Percentiles rank a stretch among this genome's conserved stretches.
phyloP scores from a whole-genome alignment of 345 rosid genomes.

The Arabidopsis arenosa region DNA sequence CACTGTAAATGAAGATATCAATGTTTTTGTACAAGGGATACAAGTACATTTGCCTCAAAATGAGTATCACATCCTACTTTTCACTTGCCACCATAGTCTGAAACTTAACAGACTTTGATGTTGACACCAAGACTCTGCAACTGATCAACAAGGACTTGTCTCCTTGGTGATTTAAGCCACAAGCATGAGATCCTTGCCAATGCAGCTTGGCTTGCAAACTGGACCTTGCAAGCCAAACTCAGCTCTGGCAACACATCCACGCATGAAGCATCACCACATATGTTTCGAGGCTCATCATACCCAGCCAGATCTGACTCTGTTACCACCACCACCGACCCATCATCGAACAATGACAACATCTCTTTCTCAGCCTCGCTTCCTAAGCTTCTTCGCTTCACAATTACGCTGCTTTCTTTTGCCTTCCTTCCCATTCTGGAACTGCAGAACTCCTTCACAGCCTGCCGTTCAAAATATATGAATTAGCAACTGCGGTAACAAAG shows the following conservation, averaged over 20 bases:
- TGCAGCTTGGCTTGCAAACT: slow-evolving; percentile 54
- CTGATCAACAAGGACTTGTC: slow-evolving; percentile 35
- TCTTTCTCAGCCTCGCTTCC: not conserved
- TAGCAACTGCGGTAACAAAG: not conserved
- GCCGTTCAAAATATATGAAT: slow-evolving; percentile 15
- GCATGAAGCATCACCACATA: slow-evolving; percentile 31
- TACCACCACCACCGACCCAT: slow-evolving; percentile 53
- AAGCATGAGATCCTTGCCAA: slow-evolving; percentile 46
- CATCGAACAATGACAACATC: slow-evolving; percentile 49
- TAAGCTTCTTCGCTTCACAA: slow-evolving; percentile 13
- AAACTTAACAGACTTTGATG: slow-evolving; percentile 44
- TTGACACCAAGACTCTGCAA: slow-evolving; percentile 42
- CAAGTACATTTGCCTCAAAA: not conserved
- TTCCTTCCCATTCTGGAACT: slow-evolving; percentile 33
- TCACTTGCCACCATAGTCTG: not conserved
- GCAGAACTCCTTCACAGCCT: slow-evolving; percentile 59
- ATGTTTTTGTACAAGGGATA: not conserved
- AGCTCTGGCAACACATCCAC: slow-evolving; percentile 46
- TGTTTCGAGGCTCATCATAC: slow-evolving; percentile 47
- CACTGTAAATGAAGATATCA: not conserved
- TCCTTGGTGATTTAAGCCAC: slow-evolving; percentile 43
- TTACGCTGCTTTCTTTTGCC: not conserved
- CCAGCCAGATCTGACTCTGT: slow-evolving; percentile 64
- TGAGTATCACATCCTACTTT: slow-evolving; percentile 1
- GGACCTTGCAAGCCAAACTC: slow-evolving; percentile 52